Conservation (phyloP, 768 basidiomycete species). For the Boletales sp. region DNA sequence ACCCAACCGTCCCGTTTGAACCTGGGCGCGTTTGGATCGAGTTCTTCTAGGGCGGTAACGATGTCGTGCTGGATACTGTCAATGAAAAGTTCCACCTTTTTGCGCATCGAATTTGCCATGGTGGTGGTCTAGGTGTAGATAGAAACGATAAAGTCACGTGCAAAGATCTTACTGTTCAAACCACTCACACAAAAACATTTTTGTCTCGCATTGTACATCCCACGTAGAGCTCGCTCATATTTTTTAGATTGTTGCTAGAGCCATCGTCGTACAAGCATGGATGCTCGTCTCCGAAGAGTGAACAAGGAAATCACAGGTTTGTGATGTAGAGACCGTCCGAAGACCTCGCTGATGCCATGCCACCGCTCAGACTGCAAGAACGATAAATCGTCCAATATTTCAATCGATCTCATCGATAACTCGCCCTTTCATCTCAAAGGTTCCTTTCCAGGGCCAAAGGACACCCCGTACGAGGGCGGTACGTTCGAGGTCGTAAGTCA, state of each 20-base stretch:
- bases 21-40: constrained; percentile 65
- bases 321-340: constrained; percentile 10
- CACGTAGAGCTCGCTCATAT: no score
- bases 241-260: no score
- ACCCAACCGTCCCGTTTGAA: constrained; percentile 85
- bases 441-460: constrained; percentile 87
- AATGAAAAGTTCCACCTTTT: constrained; percentile 75
- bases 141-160: constrained; percentile 25
- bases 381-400: constrained; percentile 86
- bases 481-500: constrained; percentile 81
- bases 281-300: constrained; percentile 84
- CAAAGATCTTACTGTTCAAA: constrained; percentile 1
- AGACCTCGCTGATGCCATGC: constrained; percentile 9
- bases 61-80: constrained; percentile 75
- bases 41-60: constrained; percentile 67
- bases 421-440: constrained; percentile 91
- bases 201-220: no score
- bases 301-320: constrained; percentile 91
- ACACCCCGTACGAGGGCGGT: constrained; percentile 91
- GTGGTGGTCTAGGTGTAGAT: not conserved
- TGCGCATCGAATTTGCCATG: constrained; percentile 54
- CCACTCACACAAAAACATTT: no score
- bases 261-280: constrained; percentile 44
- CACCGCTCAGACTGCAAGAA: constrained; percentile 79
- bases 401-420: constrained; percentile 82